Evolutionary conservation across 2,329 filamentous ascomycete genomes (phyloP), one percentile per base, ranked within the genome.

Genomic region (Sclerotinia spermophila): DNA sequence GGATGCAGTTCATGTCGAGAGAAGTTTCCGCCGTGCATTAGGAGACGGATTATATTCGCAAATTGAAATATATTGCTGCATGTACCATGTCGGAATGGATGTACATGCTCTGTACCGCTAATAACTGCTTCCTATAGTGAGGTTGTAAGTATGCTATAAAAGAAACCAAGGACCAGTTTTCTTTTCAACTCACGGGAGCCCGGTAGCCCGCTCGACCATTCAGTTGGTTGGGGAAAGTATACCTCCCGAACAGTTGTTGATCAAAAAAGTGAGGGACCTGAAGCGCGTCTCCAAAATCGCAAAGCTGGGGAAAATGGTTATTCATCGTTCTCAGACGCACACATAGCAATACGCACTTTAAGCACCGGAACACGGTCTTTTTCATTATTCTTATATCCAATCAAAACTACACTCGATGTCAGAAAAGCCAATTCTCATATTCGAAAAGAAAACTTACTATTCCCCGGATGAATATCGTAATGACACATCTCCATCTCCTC

Each of bases 61-160:
- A 68, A 48, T 59, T 44, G 42, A 5, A 68, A 68, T 61, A 68
- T 61, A 4, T 68, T 68, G 55, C 66, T 68, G 7, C 66, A 68
- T 35, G 66, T 24, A 5, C 66, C 66, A 38, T 61, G 53, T 30
- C 24, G 66, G 55, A 58, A 27, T 27, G 53, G 66, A 21, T 61
- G 3, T 3, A 61, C 30, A 24, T 21, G 15, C 42, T 68, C 66
- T 3, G 40, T 35, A 1, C 24, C 8, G 7, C 24, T 24, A 17
- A 65, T 10, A 30, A 48, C 1, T 24, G 42, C 30, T 58, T 68
- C 66, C 66, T 68, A 27, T 33, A 24, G 40, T 24, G 55, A 48
- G 5, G 35, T 30, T 21, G 30, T 68, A 15, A 68, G 66, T 30
- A 5, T 27, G 24, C 24, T 40, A 24, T 5, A 13, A 21, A 10